Percentiles rank a stretch among this genome's conserved stretches.
Conservation (phyloP, 2,329 filamentous ascomycete species). For the Esteya vermicola region DNA sequence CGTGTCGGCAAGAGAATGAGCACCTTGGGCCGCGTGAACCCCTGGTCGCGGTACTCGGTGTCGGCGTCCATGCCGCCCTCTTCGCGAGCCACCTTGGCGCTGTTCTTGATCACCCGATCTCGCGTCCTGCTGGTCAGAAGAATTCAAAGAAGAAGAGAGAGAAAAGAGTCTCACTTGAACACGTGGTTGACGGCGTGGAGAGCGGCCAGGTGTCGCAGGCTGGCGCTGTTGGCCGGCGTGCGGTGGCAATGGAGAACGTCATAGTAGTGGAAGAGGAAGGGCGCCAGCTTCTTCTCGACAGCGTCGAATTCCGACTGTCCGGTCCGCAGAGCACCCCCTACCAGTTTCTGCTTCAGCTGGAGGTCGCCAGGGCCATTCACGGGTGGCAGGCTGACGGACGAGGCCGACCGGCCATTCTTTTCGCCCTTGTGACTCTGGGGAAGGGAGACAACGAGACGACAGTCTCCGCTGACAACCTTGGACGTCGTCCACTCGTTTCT, state of each 20-base stretch:
- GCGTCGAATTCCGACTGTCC: slow-evolving; percentile 43
- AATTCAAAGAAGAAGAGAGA: slow-evolving; percentile 2
- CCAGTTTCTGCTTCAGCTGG: slow-evolving; percentile 58
- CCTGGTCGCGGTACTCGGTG: slow-evolving; percentile 75
- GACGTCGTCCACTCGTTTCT: slow-evolving; percentile 35
- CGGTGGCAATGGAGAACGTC: slow-evolving; percentile 68
- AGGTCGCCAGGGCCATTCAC: slow-evolving; percentile 29
- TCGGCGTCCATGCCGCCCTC: slow-evolving; percentile 46
- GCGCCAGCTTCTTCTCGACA: slow-evolving; percentile 50
- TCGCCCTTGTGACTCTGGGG: slow-evolving; percentile 19
- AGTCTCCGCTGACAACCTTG: slow-evolving; percentile 29
- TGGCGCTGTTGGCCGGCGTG: slow-evolving; percentile 51
- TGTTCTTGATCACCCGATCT: slow-evolving; percentile 87
- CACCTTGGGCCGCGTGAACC: slow-evolving; percentile 88
- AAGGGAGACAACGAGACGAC: slow-evolving; percentile 30
- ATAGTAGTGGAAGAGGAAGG: slow-evolving; percentile 66
- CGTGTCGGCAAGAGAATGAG: slow-evolving; percentile 82
- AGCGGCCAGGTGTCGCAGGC: slow-evolving; percentile 57
- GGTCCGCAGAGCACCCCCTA: slow-evolving; percentile 31
- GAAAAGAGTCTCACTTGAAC: slow-evolving; percentile 48
- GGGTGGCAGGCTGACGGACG: slow-evolving; percentile 18
- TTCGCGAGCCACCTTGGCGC: slow-evolving; percentile 58
- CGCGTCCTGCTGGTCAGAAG: slow-evolving; percentile 43
- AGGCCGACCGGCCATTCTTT: slow-evolving; percentile 18
- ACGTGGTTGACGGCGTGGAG: slow-evolving; percentile 86